A percentile compares a stretch with the other conserved stretches of the same genome.
phyloP scores from a whole-genome alignment of 2,329 filamentous ascomycete species.

The Penicillium sp. region DNA sequence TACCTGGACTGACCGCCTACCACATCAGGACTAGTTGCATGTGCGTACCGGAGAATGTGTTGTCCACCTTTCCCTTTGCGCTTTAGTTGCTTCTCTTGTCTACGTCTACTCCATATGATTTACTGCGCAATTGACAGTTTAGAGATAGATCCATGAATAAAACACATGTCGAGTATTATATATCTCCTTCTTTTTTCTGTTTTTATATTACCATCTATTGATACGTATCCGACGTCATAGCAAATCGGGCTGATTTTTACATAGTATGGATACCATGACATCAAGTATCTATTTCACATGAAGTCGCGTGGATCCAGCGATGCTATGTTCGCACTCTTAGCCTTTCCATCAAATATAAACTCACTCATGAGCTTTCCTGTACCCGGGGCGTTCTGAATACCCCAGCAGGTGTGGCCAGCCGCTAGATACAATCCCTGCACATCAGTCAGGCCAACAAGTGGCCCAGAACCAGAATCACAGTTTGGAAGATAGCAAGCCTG shows the following conservation, averaged over 20 bases:
- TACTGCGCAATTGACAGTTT: too few relatives aligned
- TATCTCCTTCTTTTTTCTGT: too few relatives aligned
- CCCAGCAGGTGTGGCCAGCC: conserved; percentile 94
- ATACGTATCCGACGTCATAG: too few relatives aligned
- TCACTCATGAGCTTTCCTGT: conserved; percentile 81
- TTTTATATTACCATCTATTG: too few relatives aligned
- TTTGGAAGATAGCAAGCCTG: conserved; percentile 95
- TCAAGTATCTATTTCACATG: conserved; percentile 24
- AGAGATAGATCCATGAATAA: too few relatives aligned
- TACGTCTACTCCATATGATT: too few relatives aligned
- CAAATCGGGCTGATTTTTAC: not conserved
- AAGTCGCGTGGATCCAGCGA: conserved; percentile 67
- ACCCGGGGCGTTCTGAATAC: conserved; percentile 90
- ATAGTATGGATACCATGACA: not conserved
- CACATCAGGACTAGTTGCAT: not conserved
- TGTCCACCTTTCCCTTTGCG: not conserved
- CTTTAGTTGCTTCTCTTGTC: not conserved
- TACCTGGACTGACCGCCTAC: not conserved
- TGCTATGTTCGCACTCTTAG: conserved; percentile 65
- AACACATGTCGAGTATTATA: too few relatives aligned
- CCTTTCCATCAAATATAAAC: conserved; percentile 70
- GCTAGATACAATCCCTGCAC: conserved; percentile 76
- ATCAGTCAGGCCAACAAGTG: conserved; percentile 73
- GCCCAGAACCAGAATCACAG: conserved; percentile 62
- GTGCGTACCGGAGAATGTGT: not conserved